Evolutionary conservation across 1,139 yeast species (phyloP), one percentile per base, ranked within the genome.

Genomic region (Tardiomyces digboiensis): DNA sequence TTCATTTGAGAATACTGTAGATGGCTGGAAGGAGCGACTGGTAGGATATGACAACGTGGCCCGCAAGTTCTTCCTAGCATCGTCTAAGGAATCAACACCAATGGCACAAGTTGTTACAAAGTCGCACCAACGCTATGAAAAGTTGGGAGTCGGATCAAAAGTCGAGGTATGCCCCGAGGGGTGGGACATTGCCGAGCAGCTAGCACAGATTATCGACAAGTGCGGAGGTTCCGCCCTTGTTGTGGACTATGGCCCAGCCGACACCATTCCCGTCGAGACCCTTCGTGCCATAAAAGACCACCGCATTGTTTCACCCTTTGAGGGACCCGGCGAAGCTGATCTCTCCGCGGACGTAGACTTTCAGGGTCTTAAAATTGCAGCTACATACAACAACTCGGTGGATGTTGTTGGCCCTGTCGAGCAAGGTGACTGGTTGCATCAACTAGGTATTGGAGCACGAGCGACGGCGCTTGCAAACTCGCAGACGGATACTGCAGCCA

Each of bases 271-370:
- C 1, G 75, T 75, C 26, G 79, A 80, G 55, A 71, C 89, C 0
- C 67, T 86, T 38, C 70, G 95, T 40, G 95, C 88, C 0, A 85
- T 86, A 48, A 73, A 76, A 52, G 68, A 78, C 54, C 95, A 86
- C 60, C 74, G 76, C 53, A 74, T 86, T 53, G 91, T 83, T 1
- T 77, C 82, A n/a, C 95, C 95, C 1, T 82, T 84, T 50, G 69
- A 64, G 23, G 69, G 70, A 22, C 94, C 94, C 0, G 95, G 95
- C 2, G 76, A 78, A 39, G 89, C 84, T 3, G 95, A 86, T 63
- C 69, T 86, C 40, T 84, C 95, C 0, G 80, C 83, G 1, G 94
- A 86, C 57, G 95, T 86, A 12, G 95, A 86, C 60, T 86, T 86
- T 55, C 72, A 69, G 39, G 82, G 80, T 12, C 62, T 82, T 44